A percentile compares a stretch with the other conserved stretches of the same genome.
These are phyloP conservation scores for Ustilago vetiveriae DNA, from an alignment of 1,284 basidiomycete species.

Conservation along the genomic window DNA sequence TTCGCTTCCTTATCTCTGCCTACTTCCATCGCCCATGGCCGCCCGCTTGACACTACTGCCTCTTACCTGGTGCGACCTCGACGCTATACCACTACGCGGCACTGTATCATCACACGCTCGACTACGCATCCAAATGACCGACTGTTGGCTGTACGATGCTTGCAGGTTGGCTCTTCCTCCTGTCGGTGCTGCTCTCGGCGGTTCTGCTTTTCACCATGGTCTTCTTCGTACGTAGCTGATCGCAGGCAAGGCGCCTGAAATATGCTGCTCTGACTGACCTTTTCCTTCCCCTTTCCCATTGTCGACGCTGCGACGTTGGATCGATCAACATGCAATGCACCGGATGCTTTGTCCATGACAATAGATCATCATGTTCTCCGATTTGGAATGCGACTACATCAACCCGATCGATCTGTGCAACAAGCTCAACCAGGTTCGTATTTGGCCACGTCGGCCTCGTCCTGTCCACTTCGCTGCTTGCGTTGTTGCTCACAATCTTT, in stretches of 20 bases:
- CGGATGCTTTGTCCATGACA: background rate
- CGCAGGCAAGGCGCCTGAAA: too few relatives aligned
- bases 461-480: background rate
- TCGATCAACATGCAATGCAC: background rate
- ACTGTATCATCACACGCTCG: background rate
- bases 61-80: too few relatives aligned
- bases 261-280: background rate
- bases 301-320: too few relatives aligned
- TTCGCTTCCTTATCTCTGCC: background rate
- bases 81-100: too few relatives aligned
- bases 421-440: conserved; percentile 91
- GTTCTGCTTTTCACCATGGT: conserved; percentile 67
- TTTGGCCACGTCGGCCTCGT: background rate
- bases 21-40: too few relatives aligned
- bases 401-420: conserved; percentile 99
- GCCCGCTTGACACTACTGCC: too few relatives aligned
- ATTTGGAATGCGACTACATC: conserved; percentile 78
- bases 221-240: conserved; percentile 59
- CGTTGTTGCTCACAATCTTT: too few relatives aligned
- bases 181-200: conserved; percentile 64
- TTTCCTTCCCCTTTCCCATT: too few relatives aligned
- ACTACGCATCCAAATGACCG: background rate
- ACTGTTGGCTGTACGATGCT: too few relatives aligned
- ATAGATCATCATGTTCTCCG: conserved; percentile 96
- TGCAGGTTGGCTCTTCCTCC: conserved; percentile 64